Percentiles rank a stretch among this genome's conserved stretches.
These are phyloP conservation scores for Penstemon eatonii DNA, from an alignment of 257 asterid species.

Conservation along the genomic window DNA sequence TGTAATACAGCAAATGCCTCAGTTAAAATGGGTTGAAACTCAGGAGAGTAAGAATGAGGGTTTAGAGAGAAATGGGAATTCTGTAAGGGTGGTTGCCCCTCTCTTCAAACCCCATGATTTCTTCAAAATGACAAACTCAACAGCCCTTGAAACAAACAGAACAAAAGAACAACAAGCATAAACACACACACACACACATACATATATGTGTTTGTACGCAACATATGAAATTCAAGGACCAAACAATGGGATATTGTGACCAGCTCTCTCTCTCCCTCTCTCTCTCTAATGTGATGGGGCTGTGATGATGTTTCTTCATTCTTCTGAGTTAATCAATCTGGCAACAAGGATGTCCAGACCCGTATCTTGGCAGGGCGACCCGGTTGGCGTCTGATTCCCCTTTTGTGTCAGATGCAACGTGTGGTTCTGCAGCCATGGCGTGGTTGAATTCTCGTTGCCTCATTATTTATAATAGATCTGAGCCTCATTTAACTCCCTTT, in stretches of 20 bases:
- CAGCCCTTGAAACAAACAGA: conserved; percentile 12
- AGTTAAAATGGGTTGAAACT: not conserved
- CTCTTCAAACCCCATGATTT: conserved; percentile 28
- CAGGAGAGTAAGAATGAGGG: conserved; percentile 7
- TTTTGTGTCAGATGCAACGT: conserved; percentile 21
- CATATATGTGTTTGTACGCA: too few species aligned
- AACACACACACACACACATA: too few species aligned
- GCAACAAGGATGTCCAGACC: not conserved
- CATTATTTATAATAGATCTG: conserved; percentile 18
- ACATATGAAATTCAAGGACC: too few species aligned
- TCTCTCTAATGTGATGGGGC: not conserved
- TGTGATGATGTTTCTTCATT: conserved; percentile 20
- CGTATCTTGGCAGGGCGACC: conserved; percentile 34
- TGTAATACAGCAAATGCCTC: too few species aligned
- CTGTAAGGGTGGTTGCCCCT: conserved; percentile 31
- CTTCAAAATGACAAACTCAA: not conserved
- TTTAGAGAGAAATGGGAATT: conserved; percentile 14
- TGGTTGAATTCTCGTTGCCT: not conserved
- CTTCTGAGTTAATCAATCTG: conserved; percentile 3
- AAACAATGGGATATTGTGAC: too few species aligned
- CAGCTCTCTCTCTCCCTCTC: conserved; percentile 11
- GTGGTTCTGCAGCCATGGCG: conserved; percentile 35
- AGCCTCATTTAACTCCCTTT: conserved; percentile 22
- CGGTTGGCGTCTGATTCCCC: conserved; percentile 17
- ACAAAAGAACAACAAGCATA: not conserved